Base-by-base conservation (phyloP, 768 basidiomycete genomes). In the Mycena maculata region DNA sequence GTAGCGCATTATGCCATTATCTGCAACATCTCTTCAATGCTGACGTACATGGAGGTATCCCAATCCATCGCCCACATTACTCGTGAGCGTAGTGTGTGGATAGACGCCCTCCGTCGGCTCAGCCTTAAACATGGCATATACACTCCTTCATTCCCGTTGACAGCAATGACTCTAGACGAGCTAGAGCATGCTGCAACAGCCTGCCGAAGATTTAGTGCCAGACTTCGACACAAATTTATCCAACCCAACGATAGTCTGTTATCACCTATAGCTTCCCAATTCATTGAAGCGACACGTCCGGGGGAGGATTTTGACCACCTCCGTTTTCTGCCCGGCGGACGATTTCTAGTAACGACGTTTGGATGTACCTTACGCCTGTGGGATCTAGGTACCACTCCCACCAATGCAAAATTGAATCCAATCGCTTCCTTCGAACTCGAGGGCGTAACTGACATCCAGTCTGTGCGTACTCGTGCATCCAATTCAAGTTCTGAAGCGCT, bases 251-350 rank as follows among this genome's bases (percentile, higher is more conserved):
- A n/a, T n/a, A n/a, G n/a, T n/a, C n/a, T n/a, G n/a, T n/a, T n/a
- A n/a, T n/a, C n/a, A n/a, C n/a, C n/a, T n/a, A n/a, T n/a, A n/a
- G n/a, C 25, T 20, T 27, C 30, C 23, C 60, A 20, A 25, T 25
- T 11, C 9, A 20, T 60, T n/a, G 36, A 60, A 20, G 20, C 48
- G 5, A 11, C 30, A 11, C 4, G 18, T 4, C 4, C 28, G 13
- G 63, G 48, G 2, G 52, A 69, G n/a, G 68, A 69, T 18, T 69
- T 65, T 25, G 59, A 65, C 8, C 23, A 69, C 36, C 28, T 69
- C 22, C 68, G 68, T 13, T 44, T 69, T 11, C 4, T 69, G n/a
- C 64, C 68, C 20, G 68, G 68, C 20, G 68, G 68, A 7, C 28
- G 68, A 57, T 69, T 65, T n/a, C 54, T 69, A 12, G 18, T 69